These are phyloP conservation scores for Trichomonas tenax DNA, from an alignment of 208 protist genomes.

Conservation along the genomic window DNA sequence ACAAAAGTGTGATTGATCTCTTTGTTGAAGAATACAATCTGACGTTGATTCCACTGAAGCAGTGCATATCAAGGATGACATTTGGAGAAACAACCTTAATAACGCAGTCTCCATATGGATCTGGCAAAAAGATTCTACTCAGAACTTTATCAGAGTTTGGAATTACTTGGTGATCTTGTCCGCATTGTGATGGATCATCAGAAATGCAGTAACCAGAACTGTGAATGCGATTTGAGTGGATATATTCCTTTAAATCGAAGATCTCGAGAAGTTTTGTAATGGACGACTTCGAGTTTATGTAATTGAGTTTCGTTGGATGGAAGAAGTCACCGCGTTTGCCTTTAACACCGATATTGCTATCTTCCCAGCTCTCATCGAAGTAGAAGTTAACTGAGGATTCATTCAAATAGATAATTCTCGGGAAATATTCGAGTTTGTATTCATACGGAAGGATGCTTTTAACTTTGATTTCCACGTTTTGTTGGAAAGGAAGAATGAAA, in stretches of 20 bases:
- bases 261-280: not conserved
- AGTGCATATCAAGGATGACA: not conserved
- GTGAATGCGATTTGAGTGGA: not conserved
- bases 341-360: not conserved
- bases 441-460: not conserved
- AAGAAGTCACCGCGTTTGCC: not conserved
- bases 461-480: not conserved
- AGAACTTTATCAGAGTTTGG: not conserved
- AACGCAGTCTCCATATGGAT: not conserved
- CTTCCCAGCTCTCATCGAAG: not conserved
- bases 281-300: not conserved
- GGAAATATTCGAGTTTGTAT: not conserved
- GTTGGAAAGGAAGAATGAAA: not conserved
- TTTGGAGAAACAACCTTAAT: not conserved
- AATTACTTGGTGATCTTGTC: not conserved
- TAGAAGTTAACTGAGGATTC: not conserved
- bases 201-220: not conserved
- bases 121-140: not conserved
- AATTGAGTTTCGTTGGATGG: not conserved
- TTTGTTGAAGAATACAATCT: not conserved
- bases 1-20: not conserved
- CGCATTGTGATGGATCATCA: not conserved
- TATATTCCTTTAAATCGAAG: not conserved
- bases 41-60: not conserved
- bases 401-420: not conserved